Evolutionary conservation across 2,329 filamentous ascomycete genomes (phyloP).

Genomic region (Lasiodiplodia sp.): DNA sequence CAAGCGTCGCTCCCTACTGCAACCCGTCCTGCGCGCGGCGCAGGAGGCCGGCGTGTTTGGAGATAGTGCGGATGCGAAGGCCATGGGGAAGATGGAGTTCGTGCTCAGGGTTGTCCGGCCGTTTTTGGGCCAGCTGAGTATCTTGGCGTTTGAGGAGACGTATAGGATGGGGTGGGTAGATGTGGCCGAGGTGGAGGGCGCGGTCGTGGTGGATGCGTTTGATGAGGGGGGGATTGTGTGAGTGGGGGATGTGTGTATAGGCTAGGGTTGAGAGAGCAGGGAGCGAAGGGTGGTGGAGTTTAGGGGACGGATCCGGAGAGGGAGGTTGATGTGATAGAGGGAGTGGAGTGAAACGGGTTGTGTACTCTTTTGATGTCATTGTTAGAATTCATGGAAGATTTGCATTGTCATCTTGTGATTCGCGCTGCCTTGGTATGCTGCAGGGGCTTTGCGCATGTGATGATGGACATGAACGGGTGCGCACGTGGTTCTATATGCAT

Average conservation of each 20-base stretch:
- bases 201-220: constrained; percentile 77
- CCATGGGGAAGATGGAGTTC: constrained; percentile 65
- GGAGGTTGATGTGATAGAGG: too few species aligned
- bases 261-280: too few species aligned
- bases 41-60: constrained; percentile 37
- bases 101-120: constrained; percentile 81
- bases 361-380: too few species aligned
- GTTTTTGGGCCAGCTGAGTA: constrained; percentile 91
- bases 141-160: constrained; percentile 89
- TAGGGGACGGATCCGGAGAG: too few species aligned
- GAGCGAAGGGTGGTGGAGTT: too few species aligned
- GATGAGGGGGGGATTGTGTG: constrained; percentile 61
- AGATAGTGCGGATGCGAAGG: constrained; percentile 63
- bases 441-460: too few species aligned
- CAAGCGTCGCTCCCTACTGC: constrained; percentile 47
- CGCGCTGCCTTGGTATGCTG: too few species aligned
- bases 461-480: too few species aligned
- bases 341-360: too few species aligned
- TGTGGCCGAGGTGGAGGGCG: constrained; percentile 66
- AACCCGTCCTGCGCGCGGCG: constrained; percentile 43
- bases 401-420: too few species aligned
- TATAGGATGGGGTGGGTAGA: constrained; percentile 83
- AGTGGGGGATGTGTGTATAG: background rate
- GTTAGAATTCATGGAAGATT: too few species aligned
- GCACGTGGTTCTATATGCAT: too few species aligned